Percentiles rank a stretch among this genome's conserved stretches.
Conservation (phyloP, 441 rosid genomes). For the Gossypium aridum region DNA sequence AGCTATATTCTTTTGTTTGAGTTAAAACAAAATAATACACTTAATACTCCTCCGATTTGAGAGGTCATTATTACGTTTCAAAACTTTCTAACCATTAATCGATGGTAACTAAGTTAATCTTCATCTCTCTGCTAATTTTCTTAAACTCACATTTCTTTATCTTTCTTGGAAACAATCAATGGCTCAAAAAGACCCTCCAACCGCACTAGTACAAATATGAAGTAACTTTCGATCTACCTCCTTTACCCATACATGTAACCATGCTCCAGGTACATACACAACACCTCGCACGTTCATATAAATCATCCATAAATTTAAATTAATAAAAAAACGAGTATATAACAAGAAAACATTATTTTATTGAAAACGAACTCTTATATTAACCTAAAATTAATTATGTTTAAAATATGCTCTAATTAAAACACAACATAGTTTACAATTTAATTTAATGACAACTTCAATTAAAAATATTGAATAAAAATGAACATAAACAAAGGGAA, state of each 20-base stretch:
- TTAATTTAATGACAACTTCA: background rate
- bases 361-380: background rate
- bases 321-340: background rate
- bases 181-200: background rate
- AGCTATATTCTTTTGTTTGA: background rate
- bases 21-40: background rate
- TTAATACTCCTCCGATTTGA: background rate
- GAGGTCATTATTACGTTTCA: background rate
- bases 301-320: background rate
- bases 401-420: background rate
- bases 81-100: too few relatives aligned
- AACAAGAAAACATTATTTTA: background rate
- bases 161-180: background rate
- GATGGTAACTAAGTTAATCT: background rate
- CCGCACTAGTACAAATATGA: background rate
- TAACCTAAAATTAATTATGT: too few relatives aligned
- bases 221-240: background rate
- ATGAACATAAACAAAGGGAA: background rate
- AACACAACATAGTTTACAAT: background rate
- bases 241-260: background rate
- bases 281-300: background rate
- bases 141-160: background rate
- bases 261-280: background rate
- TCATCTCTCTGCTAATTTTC: background rate
- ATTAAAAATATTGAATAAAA: background rate